Percentiles rank a stretch among this genome's conserved stretches.
phyloP scores from a whole-genome alignment of 164 flowering plant species.

The Macadamia tetraphylla region DNA sequence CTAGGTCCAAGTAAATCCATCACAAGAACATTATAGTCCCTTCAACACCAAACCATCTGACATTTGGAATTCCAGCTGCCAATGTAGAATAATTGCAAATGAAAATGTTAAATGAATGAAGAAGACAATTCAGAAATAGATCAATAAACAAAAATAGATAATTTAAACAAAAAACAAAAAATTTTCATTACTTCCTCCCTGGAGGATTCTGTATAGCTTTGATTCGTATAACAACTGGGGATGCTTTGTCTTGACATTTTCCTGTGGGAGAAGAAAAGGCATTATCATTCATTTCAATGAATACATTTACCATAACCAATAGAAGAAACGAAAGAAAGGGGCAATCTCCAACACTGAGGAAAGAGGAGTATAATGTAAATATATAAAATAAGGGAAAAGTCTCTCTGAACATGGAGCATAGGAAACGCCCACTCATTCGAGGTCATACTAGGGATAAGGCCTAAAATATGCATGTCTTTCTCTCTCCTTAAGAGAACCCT shows the following conservation, averaged over 20 bases:
- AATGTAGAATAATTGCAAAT: slow-evolving; percentile 21
- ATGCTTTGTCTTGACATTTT: slow-evolving; percentile 74
- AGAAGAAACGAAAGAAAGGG: neutral
- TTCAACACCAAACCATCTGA: slow-evolving; percentile 86
- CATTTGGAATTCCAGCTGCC: slow-evolving; percentile 72
- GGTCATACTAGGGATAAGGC: too few relatives aligned
- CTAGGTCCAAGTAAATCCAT: slow-evolving; percentile 82
- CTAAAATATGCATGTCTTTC: too few relatives aligned
- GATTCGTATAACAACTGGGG: slow-evolving; percentile 69
- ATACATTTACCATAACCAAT: neutral
- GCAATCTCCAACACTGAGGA: too few relatives aligned
- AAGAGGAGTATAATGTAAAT: too few relatives aligned
- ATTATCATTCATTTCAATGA: neutral
- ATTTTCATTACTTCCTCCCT: slow-evolving; percentile 72
- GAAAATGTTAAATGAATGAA: too few relatives aligned
- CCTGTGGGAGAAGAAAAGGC: slow-evolving; percentile 33
- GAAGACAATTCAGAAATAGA: too few relatives aligned
- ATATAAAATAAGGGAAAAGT: too few relatives aligned
- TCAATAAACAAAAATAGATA: neutral
- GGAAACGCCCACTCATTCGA: too few relatives aligned
- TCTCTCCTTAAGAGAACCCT: too few relatives aligned
- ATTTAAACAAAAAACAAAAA: neutral
- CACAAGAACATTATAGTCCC: slow-evolving; percentile 82
- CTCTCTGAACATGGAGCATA: too few relatives aligned
- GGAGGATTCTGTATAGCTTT: slow-evolving; percentile 61